Conservation (phyloP, 192 early-diverging fungal species). For the Backusella liffmaniae region DNA sequence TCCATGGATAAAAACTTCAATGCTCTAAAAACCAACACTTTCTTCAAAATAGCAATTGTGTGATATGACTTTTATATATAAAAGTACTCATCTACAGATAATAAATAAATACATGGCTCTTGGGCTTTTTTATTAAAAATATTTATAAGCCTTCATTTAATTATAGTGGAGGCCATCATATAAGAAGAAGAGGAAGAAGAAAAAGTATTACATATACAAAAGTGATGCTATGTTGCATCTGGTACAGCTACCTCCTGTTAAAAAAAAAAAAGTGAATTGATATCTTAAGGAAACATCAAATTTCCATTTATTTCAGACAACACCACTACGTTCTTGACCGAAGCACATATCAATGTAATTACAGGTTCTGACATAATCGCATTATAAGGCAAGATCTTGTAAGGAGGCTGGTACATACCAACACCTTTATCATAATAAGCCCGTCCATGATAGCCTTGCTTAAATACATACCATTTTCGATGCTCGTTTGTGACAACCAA, state of each 20-base stretch:
- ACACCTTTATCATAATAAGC: neutral
- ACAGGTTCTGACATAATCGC: neutral
- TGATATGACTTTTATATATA: no score
- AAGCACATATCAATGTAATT: neutral
- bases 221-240: neutral
- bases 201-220: neutral
- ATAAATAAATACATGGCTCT: no score
- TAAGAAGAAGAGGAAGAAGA: no score
- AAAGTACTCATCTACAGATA: no score
- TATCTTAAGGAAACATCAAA: neutral
- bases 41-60: no score
- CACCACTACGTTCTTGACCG: neutral
- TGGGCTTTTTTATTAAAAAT: no score
- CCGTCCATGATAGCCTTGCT: neutral
- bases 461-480: neutral
- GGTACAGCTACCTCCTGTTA: no score
- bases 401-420: neutral
- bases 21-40: no score
- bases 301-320: neutral
- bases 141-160: no score
- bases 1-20: no score
- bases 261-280: neutral
- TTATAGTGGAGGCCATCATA: neutral
- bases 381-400: neutral
- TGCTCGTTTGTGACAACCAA: neutral